Base-by-base conservation (phyloP, 805 yeast species). In the Saccharomycopsis malanga region DNA sequence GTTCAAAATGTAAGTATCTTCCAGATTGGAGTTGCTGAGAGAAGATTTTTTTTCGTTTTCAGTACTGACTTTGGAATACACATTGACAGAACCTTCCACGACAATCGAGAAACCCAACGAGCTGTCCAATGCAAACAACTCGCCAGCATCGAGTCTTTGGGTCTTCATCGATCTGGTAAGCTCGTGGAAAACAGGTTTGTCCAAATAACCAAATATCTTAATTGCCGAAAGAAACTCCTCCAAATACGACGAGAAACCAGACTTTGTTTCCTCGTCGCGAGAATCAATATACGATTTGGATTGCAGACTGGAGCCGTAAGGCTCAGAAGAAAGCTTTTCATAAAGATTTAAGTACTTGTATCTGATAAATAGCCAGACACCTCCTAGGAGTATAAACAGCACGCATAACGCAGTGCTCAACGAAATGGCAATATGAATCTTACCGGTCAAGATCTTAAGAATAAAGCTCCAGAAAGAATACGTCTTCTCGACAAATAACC, bases 151-250 rank as follows among this genome's bases (percentile, higher is more conserved):
- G 34, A 91, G 61, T 51, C 85, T 83, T 59, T 87, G 87, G 0
- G 98, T 91, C 45, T 86, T 86, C 87, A 91, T 87, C 52, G 83
- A 83, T 59, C 85, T 82, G 2, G 98, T 89, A 56, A 91, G 72
- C 58, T 89, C 98, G 59, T 89, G 94, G 62, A 91, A 89, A 1
- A 91, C 96, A 2, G 86, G 83, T 52, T 82, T 74, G 55, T 91
- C 98, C 42, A 91, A 70, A 62, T 91, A 91, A 2, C 98, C 98
- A 67, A 91, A 93, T 4, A 93, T 83, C 63, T 87, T 88, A 54
- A 93, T 86, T 2, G 96, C 98, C 43, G 86, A 76, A 39, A 91
- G 66, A 57, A 91, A 91, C 61, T 89, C 95, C 61, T 91, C 96
- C 44, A 91, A 67, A 58, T 87, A 89, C 40, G 85, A 81, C 1